Evolutionary conservation across 2,329 filamentous ascomycete genomes (phyloP).

Genomic region (Alternaria viburni): DNA sequence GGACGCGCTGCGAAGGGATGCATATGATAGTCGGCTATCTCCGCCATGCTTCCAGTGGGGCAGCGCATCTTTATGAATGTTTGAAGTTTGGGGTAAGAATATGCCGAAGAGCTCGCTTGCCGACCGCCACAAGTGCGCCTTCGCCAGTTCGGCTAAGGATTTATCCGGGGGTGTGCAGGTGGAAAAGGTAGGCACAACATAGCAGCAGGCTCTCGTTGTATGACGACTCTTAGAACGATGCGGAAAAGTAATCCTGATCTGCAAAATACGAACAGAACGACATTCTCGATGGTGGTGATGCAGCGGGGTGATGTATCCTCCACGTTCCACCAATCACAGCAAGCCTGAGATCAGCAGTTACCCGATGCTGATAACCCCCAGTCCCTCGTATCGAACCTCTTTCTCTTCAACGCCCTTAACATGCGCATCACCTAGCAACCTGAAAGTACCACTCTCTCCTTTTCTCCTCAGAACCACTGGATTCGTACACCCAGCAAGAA

Average conservation of each 20-base stretch:
- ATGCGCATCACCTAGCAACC: too few species aligned
- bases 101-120: background rate
- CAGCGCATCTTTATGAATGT: background rate
- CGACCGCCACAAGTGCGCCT: background rate
- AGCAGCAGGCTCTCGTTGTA: background rate
- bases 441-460: too few species aligned
- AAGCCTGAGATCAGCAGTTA: background rate
- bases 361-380: too few species aligned
- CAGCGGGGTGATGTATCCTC: too few species aligned
- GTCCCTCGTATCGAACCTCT: too few species aligned
- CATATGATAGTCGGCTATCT: accelerated
- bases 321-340: background rate
- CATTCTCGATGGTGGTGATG: background rate
- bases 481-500: too few species aligned
- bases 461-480: too few species aligned
- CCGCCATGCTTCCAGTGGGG: background rate
- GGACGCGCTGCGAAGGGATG: background rate
- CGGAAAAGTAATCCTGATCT: background rate
- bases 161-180: background rate
- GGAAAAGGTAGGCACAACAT: background rate
- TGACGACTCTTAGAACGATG: background rate
- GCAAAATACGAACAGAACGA: background rate
- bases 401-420: too few species aligned
- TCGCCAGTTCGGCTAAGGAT: background rate
- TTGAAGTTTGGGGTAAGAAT: background rate